Evolutionary conservation across 495 filamentous ascomycete species (phyloP).

Genomic region (Tuber microsphaerosporum): DNA sequence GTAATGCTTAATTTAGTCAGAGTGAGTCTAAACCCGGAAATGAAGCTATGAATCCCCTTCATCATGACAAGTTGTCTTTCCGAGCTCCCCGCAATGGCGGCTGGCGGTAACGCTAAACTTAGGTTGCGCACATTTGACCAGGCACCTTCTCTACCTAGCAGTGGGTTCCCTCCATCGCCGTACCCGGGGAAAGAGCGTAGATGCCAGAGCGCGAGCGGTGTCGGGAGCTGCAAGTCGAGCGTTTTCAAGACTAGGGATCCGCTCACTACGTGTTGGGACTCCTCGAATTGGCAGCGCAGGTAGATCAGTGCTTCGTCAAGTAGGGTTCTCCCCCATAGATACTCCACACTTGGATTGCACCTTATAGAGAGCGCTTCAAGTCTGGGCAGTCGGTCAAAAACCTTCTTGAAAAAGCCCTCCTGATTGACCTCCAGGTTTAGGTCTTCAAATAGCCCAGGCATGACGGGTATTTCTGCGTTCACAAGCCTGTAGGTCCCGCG

Average conservation of each 20-base stretch:
- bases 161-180: conserved; percentile 4
- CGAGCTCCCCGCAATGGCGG: background rate
- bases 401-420: conserved; percentile 20
- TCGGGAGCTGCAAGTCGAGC: conserved; percentile 20
- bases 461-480: background rate
- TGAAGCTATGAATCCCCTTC: conserved; percentile 15
- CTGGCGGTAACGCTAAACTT: conserved; percentile 12
- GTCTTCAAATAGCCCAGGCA: conserved; percentile 8
- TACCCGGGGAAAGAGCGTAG: conserved; percentile 19
- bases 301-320: conserved; percentile 25
- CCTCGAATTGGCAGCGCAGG: conserved; percentile 24
- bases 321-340: conserved; percentile 19
- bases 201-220: conserved; percentile 23
- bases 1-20: background rate
- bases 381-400: conserved; percentile 18
- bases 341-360: background rate
- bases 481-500: background rate
- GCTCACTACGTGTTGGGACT: conserved; percentile 2
- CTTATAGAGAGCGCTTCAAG: conserved; percentile 19
- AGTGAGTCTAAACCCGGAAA: conserved; percentile 10
- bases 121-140: conserved; percentile 18
- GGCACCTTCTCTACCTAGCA: background rate
- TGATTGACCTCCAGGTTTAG: background rate
- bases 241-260: background rate
- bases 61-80: conserved; percentile 12